Percentiles rank a stretch among this genome's conserved stretches.
phyloP scores from a whole-genome alignment of 306 rosid genomes.

The Acacia crassicarpa region DNA sequence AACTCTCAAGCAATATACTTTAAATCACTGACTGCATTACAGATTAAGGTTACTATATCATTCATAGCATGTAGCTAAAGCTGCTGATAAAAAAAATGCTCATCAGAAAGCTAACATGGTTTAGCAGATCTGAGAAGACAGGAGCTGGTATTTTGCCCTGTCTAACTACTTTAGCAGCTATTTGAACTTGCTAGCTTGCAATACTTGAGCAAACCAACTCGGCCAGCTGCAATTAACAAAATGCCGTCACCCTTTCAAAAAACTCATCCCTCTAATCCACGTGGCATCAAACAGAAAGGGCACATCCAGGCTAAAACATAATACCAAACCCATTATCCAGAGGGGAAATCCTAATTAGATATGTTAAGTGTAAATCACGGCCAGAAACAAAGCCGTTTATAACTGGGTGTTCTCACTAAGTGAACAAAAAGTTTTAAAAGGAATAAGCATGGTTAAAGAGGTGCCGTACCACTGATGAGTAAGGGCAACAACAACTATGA shows the following conservation, averaged over 20 bases:
- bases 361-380: background rate
- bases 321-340: background rate
- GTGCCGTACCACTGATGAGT: background rate
- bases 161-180: conserved; percentile 69
- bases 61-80: too few relatives aligned
- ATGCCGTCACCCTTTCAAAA: background rate
- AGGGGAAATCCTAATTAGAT: background rate
- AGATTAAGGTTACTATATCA: too few relatives aligned
- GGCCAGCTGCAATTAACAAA: conserved; percentile 64
- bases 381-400: background rate
- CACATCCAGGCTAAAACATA: background rate
- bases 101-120: too few relatives aligned
- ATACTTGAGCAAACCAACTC: conserved; percentile 64
- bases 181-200: conserved; percentile 70
- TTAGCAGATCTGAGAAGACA: conserved; percentile 53
- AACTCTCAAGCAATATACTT: too few relatives aligned
- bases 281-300: background rate
- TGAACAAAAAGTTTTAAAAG: conserved; percentile 1
- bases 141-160: conserved; percentile 72
- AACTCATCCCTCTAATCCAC: background rate
- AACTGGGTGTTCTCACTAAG: background rate
- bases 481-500: background rate
- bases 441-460: background rate
- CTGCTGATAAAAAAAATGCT: too few relatives aligned
- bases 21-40: too few relatives aligned